A percentile compares a stretch with the other conserved stretches of the same genome.
These are phyloP conservation scores for Vitellaria paradoxa DNA, from an alignment of 179 eudicot genomes.

Conservation along the genomic window DNA sequence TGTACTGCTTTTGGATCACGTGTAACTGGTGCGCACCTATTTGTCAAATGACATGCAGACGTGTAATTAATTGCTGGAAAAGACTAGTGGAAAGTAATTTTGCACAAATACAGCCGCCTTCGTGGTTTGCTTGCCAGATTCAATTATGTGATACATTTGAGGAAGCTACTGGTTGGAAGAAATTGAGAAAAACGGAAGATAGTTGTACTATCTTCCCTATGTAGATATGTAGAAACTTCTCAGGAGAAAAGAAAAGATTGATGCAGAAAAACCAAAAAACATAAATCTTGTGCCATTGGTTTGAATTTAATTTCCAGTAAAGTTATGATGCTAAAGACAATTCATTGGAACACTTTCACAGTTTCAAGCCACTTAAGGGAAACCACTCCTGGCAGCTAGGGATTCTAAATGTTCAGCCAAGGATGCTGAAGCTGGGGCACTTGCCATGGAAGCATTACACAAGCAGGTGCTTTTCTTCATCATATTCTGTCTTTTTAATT, in stretches of 20 bases:
- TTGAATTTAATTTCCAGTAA: background rate
- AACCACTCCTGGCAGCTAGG: no score
- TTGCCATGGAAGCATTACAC: conserved; percentile 99
- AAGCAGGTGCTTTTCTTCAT: conserved; percentile 54
- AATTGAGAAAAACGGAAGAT: background rate
- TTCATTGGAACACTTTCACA: conserved; percentile 20
- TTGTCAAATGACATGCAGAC: background rate
- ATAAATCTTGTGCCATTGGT: background rate
- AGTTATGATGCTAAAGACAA: no score
- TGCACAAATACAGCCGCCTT: background rate
- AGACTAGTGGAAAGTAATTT: background rate
- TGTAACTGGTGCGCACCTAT: background rate
- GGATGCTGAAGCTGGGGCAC: no score
- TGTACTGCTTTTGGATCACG: background rate
- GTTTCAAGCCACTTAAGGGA: conserved; percentile 95
- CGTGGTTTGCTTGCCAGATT: background rate
- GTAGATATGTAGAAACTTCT: background rate
- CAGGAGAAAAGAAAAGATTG: background rate
- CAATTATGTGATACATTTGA: no score
- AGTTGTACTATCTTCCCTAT: background rate
- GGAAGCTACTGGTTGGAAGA: background rate
- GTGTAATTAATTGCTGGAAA: background rate
- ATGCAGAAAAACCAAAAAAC: background rate
- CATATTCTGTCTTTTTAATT: background rate
- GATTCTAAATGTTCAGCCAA: no score